Conservation (phyloP, 23 red algal genomes). For the Chondrus crispus region DNA sequence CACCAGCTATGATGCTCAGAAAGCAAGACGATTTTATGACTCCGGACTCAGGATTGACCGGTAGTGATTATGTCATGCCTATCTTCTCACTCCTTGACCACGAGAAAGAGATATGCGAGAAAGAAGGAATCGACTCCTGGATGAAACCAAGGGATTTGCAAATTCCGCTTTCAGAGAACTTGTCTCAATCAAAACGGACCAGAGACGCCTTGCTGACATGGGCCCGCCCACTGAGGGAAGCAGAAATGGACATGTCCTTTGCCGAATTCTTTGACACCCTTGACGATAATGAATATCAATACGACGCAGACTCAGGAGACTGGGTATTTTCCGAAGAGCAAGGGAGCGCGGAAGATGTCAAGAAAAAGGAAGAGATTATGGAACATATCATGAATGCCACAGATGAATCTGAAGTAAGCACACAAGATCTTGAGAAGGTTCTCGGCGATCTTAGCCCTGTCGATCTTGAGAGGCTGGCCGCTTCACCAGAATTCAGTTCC, state of each 20-base stretch:
- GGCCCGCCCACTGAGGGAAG: not conserved
- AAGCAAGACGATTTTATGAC: not conserved
- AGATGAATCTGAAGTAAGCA: not conserved
- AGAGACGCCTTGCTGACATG: constrained; percentile 25
- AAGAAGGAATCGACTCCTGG: constrained; percentile 23
- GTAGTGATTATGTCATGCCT: not conserved
- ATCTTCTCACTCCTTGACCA: constrained; percentile 30
- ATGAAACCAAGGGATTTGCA: constrained; percentile 30
- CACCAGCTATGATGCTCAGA: constrained; percentile 35
- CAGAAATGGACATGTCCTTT: constrained; percentile 18
- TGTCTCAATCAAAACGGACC: not conserved
- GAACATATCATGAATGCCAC: not conserved
- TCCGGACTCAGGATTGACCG: not conserved
- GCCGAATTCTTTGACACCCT: constrained; percentile 50
- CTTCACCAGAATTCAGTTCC: not conserved
- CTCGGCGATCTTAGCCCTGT: not conserved
- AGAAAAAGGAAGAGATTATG: not conserved
- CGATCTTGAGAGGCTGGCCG: not conserved
- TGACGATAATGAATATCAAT: constrained; percentile 53
- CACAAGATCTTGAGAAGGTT: not conserved
- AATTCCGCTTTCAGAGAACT: constrained; percentile 1
- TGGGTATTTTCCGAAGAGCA: constrained; percentile 46
- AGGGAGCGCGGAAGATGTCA: not conserved
- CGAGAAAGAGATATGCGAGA: constrained; percentile 45
- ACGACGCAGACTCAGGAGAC: constrained; percentile 51